These are phyloP conservation scores for Phoma sp. DNA, from an alignment of 2,329 filamentous ascomycete species.

Conservation along the genomic window DNA sequence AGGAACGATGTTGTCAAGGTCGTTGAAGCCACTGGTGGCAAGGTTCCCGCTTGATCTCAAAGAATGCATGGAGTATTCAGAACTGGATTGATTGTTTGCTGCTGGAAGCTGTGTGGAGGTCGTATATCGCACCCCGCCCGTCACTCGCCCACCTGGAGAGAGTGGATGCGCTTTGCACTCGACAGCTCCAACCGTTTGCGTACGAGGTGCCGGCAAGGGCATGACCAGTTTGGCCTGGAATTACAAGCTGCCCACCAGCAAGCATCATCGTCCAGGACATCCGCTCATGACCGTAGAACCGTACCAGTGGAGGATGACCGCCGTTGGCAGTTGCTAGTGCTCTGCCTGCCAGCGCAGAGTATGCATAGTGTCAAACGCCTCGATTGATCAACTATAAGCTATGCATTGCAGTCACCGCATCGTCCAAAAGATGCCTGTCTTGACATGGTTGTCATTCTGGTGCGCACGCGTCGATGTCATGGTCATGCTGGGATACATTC, in stretches of 20 bases:
- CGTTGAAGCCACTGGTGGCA: slow-evolving; percentile 54
- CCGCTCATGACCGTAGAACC: neutral
- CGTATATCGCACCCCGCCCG: too few species aligned
- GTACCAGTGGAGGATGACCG: neutral
- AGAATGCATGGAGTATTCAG: neutral
- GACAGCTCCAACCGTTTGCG: neutral
- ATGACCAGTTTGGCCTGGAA: neutral
- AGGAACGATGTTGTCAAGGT: slow-evolving; percentile 60
- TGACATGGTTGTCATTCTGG: neutral
- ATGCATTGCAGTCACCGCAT: neutral
- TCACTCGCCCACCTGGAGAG: too few species aligned
- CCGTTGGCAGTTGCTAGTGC: neutral
- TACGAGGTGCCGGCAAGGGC: neutral
- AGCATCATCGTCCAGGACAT: neutral
- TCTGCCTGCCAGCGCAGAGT: neutral
- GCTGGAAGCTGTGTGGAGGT: neutral
- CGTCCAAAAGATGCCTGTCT: neutral
- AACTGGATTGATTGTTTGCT: neutral
- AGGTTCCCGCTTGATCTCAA: slow-evolving; percentile 25
- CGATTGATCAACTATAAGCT: neutral
- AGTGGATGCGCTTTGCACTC: neutral
- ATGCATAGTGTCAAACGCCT: neutral
- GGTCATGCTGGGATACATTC: neutral
- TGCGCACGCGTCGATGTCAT: neutral
- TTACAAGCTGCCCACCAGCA: neutral